phyloP scores from a whole-genome alignment of 495 filamentous ascomycete genomes.

The Viridothelium virens region DNA sequence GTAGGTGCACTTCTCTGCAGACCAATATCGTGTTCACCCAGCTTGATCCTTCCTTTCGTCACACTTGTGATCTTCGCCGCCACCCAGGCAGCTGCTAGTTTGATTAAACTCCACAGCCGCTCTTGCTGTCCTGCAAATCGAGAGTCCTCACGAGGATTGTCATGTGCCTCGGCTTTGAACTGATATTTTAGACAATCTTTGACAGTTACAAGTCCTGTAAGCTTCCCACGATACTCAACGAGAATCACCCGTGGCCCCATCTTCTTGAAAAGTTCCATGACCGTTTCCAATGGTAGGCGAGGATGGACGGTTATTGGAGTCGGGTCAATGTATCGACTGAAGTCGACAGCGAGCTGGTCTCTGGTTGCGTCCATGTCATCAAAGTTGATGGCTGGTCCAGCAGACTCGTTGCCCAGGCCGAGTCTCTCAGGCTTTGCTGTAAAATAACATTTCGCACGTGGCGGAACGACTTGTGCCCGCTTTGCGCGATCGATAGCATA shows the following conservation, averaged over 20 bases:
- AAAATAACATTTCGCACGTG: conserved; percentile 72
- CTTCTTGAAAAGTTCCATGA: conserved; percentile 99
- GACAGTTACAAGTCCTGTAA: conserved; percentile 82
- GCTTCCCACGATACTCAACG: conserved; percentile 77
- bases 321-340: conserved; percentile 80
- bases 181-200: conserved; percentile 98
- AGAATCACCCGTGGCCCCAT: conserved; percentile 91
- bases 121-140: conserved; percentile 28
- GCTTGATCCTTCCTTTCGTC: conserved; percentile 2
- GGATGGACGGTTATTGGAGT: conserved; percentile 90
- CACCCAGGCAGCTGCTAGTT: conserved; percentile 26
- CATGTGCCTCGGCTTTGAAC: conserved; percentile 89
- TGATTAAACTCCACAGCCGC: conserved; percentile 31
- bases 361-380: conserved; percentile 52
- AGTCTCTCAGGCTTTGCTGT: conserved; percentile 41
- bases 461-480: conserved; percentile 59
- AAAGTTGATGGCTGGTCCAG: conserved; percentile 52
- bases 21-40: neutral
- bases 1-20: neutral
- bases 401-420: conserved; percentile 37
- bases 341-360: conserved; percentile 59
- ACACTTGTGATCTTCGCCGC: conserved; percentile 13
- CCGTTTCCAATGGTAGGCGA: conserved; percentile 84
- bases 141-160: conserved; percentile 55
- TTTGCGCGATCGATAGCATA: conserved; percentile 88